These are phyloP conservation scores for Ogataea angusta DNA, from an alignment of 805 yeast genomes.

Conservation along the genomic window DNA sequence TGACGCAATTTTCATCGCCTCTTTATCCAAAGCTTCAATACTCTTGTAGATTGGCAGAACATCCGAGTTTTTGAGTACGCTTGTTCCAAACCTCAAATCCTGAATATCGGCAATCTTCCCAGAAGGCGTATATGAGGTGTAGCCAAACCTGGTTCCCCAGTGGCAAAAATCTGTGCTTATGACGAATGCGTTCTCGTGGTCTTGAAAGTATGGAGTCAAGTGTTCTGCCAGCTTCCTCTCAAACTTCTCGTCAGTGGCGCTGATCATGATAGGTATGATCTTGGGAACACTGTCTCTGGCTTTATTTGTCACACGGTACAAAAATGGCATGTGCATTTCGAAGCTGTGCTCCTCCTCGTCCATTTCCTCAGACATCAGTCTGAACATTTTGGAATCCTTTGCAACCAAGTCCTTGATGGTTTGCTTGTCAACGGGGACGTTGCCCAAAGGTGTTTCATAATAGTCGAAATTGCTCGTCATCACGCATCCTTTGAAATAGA, in stretches of 20 bases:
- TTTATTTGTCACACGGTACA: conserved; percentile 46
- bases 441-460: conserved; percentile 84
- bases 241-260: conserved; percentile 49
- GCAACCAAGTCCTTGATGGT: conserved; percentile 35
- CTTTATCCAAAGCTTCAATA: conserved; percentile 68
- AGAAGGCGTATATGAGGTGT: conserved; percentile 46
- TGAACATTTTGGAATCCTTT: conserved; percentile 41
- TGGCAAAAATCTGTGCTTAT: conserved; percentile 93
- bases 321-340: conserved; percentile 89
- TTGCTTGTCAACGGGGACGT: conserved; percentile 60
- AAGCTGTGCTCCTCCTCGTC: conserved; percentile 90
- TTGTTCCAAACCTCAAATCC: conserved; percentile 8
- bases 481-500: conserved; percentile 64
- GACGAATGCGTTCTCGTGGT: conserved; percentile 62
- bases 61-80: conserved; percentile 5
- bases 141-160: conserved; percentile 76
- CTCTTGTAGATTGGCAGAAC: conserved; percentile 59
- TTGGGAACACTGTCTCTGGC: conserved; percentile 32
- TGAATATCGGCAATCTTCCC: conserved; percentile 25
- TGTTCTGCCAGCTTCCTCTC: conserved; percentile 44
- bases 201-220: conserved; percentile 51
- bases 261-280: conserved; percentile 78
- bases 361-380: conserved; percentile 50
- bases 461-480: conserved; percentile 47
- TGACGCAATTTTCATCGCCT: conserved; percentile 63